phyloP scores from a whole-genome alignment of 371 early-diverging fungal genomes.

The Mucor sp. region DNA sequence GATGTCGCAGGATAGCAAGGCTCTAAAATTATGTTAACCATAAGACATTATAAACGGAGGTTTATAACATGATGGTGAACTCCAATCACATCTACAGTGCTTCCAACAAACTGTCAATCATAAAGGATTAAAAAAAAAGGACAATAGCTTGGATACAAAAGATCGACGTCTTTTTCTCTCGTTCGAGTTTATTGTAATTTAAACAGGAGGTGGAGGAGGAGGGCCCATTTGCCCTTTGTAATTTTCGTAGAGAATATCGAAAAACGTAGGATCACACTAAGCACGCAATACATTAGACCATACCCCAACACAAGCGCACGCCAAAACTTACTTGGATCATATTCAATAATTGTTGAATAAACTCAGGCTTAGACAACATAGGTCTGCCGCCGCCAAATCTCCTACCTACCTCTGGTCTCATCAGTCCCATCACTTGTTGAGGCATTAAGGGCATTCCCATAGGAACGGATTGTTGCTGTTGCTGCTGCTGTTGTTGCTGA shows the following conservation, averaged over 20 bases:
- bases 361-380: conserved; percentile 47
- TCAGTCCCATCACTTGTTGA: conserved; percentile 30
- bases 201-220: conserved; percentile 3
- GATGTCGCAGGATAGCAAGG: no score
- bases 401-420: conserved; percentile 29
- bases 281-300: not conserved
- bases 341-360: conserved; percentile 50
- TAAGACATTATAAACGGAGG: no score
- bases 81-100: no score
- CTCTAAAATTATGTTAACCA: no score
- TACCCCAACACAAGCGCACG: not conserved
- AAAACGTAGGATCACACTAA: conserved; percentile 37
- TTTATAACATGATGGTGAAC: no score
- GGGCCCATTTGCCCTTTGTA: conserved; percentile 21
- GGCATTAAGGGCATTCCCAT: conserved; percentile 25
- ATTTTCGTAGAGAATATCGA: conserved; percentile 36
- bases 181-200: not conserved
- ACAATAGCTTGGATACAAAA: not conserved
- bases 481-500: not conserved
- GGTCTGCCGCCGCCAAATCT: conserved; percentile 26
- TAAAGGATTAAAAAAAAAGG: no score
- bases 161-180: not conserved
- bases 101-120: no score
- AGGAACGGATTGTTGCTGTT: conserved; percentile 9
- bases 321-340: conserved; percentile 41